Evolutionary conservation across 352 stramenopile species (phyloP), one percentile per base, ranked within the genome.

Genomic region (Pythium coloratum): DNA sequence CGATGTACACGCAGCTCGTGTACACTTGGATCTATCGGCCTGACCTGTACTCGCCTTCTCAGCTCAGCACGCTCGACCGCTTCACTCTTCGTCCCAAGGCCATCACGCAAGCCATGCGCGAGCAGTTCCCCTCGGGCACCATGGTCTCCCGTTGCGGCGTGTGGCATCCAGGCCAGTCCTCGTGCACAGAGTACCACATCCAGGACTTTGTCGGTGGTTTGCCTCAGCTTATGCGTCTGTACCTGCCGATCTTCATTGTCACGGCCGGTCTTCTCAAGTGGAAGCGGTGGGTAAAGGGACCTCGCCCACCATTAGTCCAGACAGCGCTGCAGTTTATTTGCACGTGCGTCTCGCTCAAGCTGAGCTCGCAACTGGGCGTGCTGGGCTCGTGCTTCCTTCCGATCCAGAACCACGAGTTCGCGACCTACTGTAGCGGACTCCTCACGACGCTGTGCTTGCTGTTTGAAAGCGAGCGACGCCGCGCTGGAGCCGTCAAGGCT

Each of bases 191-290:
- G 51, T 91, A 88, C 69, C 80, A 91, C 65, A 16, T 46, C 0
- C 46, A 71, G 12, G 78, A 77, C 57, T 82, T 89, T 18, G 20
- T 60, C 14, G 58, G 69, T 18, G 71, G 75, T 20, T 78, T 90
- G 68, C 74, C 51, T 42, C 75, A 77, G 26, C 72, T 81, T 4
- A 72, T 81, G 54, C 65, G 70, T 36, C 60, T 91, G 20, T 88
- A 89, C 61, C 66, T 89, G 16, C 81, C 83, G n/a, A 89, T 91
- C 73, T 91, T 86, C 72, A 53, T 81, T 6, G 53, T 81, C 61
- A 88, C 81, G 26, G 71, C 77, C 14, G 69, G 83, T 32, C 64
- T 78, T n/a, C 67, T 77, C 13, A 83, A 81, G 61, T 88, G 83
- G 71, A 89, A 87, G 56, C 69, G 68, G 18, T 91, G 83, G 83